These are phyloP conservation scores for Eustoma russellianum DNA, from an alignment of 257 asterid genomes.

Conservation along the genomic window DNA sequence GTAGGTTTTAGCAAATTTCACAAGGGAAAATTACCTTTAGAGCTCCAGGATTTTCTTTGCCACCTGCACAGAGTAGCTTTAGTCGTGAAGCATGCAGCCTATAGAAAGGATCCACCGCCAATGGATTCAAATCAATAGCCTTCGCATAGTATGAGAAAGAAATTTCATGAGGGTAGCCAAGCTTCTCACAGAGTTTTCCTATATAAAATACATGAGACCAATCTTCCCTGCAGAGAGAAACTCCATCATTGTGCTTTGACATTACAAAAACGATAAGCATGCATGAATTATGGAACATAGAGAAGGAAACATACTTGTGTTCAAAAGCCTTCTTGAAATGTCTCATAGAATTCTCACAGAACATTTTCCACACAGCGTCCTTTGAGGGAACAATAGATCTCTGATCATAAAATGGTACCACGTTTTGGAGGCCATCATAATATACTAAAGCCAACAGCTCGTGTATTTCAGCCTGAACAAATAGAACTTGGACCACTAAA, in stretches of 20 bases:
- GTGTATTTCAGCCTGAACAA: slow-evolving; percentile 88
- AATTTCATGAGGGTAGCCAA: slow-evolving; percentile 53
- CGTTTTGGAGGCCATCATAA: slow-evolving; percentile 95
- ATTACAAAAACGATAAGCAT: slow-evolving; percentile 12
- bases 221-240: slow-evolving; percentile 64
- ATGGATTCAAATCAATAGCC: slow-evolving; percentile 79
- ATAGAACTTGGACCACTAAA: slow-evolving; percentile 7
- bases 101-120: slow-evolving; percentile 96
- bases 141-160: slow-evolving; percentile 70
- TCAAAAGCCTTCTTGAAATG: slow-evolving; percentile 86
- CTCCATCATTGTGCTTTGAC: slow-evolving; percentile 11
- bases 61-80: slow-evolving; percentile 69
- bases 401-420: slow-evolving; percentile 94
- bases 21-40: slow-evolving; percentile 44
- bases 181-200: slow-evolving; percentile 93
- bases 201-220: slow-evolving; percentile 94
- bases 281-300: slow-evolving; percentile 17
- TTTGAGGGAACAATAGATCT: slow-evolving; percentile 59
- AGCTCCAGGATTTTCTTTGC: slow-evolving; percentile 62
- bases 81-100: slow-evolving; percentile 96
- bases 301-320: slow-evolving; percentile 50
- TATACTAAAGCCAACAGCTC: slow-evolving; percentile 91
- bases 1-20: background rate
- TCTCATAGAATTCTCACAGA: slow-evolving; percentile 79
- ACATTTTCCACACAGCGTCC: slow-evolving; percentile 67